Base-by-base conservation (phyloP, 2,329 filamentous ascomycete species). In the Microsporum canis region DNA sequence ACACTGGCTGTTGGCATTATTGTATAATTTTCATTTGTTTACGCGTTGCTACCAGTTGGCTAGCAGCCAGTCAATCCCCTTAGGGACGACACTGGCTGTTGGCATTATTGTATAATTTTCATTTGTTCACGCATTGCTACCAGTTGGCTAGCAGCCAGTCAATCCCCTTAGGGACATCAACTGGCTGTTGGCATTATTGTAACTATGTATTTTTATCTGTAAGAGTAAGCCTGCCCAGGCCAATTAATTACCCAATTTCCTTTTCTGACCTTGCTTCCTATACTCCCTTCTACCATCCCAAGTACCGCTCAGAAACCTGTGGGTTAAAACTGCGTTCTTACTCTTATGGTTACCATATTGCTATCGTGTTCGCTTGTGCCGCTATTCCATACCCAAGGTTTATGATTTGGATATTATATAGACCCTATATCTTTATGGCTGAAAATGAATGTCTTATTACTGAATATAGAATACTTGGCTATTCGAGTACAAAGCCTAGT, bases 51-150 rank as follows among this genome's bases (percentile, higher is more conserved):
- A 6, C 47, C 10, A 53, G 47, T 53, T 53, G 31, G 47, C 47
- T 53, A 53, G 47, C 47, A 53, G 47, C 14, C 47, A n/a, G 47
- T 6, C 5, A 12, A 27, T 12, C 47, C 43, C 23, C 1, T 53
- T 4, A n/a, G 49, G 49, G 49, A 33, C 6, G 49, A 27, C 38
- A 12, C 49, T 33, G 49, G 29, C 29, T 53, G 49, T 8, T 31
- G 49, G 31, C 49, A 34, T 53, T 53, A 53, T 53, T 53, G 49
- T 33, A 41, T 34, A 43, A 33, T 58, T 53, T 59, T 38, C n/a
- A 5, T 39, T 36, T 57, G 17, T 58, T 27, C 34, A 27, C 56
- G 29, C 57, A 31, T 41, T 57, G 36, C 39, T 55, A 12, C 49
- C 14, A 55, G 49, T 55, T 55, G 33, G 49, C 49, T 55, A 55